Conservation (phyloP, 2,329 filamentous ascomycete species). For the Ophiostoma himal-ulmi region DNA sequence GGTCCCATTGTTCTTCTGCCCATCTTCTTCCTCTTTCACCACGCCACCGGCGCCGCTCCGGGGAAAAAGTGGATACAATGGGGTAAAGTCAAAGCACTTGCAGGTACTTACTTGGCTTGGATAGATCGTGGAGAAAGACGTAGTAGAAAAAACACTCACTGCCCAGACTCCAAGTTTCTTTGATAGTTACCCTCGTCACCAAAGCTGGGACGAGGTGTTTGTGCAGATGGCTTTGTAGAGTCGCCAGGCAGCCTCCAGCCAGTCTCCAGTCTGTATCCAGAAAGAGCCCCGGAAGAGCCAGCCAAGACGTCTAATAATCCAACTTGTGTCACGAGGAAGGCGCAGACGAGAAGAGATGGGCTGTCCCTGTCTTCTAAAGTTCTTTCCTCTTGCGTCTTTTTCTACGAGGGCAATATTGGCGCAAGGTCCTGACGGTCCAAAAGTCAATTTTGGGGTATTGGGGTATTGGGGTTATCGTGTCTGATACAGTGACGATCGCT, state of each 20-base stretch:
- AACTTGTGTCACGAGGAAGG: not conserved
- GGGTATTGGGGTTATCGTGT: not conserved
- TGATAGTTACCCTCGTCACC: not conserved
- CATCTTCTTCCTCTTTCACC: not conserved
- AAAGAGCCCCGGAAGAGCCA: not conserved
- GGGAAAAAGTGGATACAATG: not conserved
- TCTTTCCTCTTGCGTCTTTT: not conserved
- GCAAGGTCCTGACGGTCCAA: not conserved
- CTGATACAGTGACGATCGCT: not conserved
- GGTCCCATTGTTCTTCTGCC: not conserved
- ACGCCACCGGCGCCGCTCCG: slow-evolving; percentile 7
- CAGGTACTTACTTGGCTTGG: not conserved
- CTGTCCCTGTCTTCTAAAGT: not conserved
- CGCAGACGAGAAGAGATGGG: not conserved
- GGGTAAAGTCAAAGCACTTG: not conserved
- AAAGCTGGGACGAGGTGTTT: not conserved
- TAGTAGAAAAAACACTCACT: not conserved
- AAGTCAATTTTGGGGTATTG: not conserved
- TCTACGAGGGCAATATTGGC: not conserved
- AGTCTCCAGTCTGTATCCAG: not conserved
- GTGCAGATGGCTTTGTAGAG: not conserved
- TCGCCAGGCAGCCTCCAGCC: not conserved
- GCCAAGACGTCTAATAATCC: not conserved
- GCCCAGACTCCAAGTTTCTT: not conserved
- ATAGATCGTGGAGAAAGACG: not conserved